These are phyloP conservation scores for Arthrinium phaeospermum DNA, from an alignment of 2,329 filamentous ascomycete genomes.

Conservation along the genomic window DNA sequence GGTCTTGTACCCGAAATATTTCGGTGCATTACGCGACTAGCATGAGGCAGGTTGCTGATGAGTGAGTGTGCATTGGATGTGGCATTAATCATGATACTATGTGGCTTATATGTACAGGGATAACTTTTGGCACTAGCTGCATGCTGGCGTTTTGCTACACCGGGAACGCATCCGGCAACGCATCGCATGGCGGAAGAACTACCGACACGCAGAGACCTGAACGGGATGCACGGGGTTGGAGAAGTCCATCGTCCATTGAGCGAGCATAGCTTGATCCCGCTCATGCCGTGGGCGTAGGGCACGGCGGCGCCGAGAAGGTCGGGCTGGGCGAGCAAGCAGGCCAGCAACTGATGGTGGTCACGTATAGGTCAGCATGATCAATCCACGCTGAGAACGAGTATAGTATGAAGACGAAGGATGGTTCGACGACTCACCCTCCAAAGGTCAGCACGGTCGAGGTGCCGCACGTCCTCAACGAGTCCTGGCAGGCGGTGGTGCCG, in stretches of 20 bases:
- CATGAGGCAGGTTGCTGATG: neutral
- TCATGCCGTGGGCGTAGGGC: slow-evolving; percentile 6
- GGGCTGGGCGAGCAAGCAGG: slow-evolving; percentile 28
- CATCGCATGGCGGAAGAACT: no score
- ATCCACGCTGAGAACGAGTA: neutral
- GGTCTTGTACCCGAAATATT: no score
- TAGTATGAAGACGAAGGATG: neutral
- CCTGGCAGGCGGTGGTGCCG: neutral
- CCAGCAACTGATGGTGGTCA: slow-evolving; percentile 10
- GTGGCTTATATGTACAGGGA: neutral
- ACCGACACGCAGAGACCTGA: neutral
- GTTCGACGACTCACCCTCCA: neutral
- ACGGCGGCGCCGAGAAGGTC: slow-evolving; percentile 27
- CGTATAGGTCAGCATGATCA: neutral
- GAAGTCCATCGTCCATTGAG: neutral
- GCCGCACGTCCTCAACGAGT: neutral
- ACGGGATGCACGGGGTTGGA: neutral
- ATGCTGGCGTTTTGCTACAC: neutral
- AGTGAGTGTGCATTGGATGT: neutral
- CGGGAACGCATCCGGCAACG: no score
- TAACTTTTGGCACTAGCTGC: neutral
- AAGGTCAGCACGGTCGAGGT: neutral
- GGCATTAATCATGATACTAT: neutral
- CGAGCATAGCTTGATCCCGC: neutral
- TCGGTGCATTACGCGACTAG: neutral